Conservation (phyloP, 2,329 filamentous ascomycete species). For the Alternaria longipes region DNA sequence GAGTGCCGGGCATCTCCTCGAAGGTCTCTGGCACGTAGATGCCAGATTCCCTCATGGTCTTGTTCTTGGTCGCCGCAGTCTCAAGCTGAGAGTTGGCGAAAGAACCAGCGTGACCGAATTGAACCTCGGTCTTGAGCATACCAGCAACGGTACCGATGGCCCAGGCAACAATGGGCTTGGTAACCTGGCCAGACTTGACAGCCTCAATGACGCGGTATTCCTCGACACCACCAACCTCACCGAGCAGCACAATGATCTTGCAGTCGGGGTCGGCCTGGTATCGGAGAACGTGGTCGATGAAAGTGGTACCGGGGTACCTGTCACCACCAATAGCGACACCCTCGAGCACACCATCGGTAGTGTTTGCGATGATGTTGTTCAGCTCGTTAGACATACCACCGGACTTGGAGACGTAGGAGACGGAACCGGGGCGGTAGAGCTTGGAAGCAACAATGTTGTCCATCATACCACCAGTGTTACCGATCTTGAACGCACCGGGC, state of each 20-base stretch:
- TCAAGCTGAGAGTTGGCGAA: constrained; percentile 99
- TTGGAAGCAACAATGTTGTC: constrained; percentile 99
- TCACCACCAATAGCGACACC: constrained; percentile 99
- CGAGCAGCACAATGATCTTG: constrained; percentile 95
- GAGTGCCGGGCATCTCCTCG: constrained; percentile 84
- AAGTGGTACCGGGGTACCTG: constrained; percentile 97
- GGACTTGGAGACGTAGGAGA: constrained; percentile 99
- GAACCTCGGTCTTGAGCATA: constrained; percentile 99
- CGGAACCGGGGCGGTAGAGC: constrained; percentile 98
- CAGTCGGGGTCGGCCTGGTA: constrained; percentile 97
- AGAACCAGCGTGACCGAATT: constrained; percentile 98
- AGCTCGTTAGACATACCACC: constrained; percentile 99
- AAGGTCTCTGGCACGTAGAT: constrained; percentile 96
- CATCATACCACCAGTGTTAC: constrained; percentile 99
- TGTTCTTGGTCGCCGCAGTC: constrained; percentile 96
- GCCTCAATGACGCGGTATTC: constrained; percentile 99
- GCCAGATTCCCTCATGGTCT: constrained; percentile 93
- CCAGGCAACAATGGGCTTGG: constrained; percentile 99
- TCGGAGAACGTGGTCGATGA: constrained; percentile 97
- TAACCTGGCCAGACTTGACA: constrained; percentile 92
- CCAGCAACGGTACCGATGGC: constrained; percentile 98
- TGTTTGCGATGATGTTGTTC: constrained; percentile 99
- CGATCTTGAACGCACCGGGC: constrained; percentile 99
- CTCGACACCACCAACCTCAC: constrained; percentile 99
- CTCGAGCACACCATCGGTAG: constrained; percentile 97